Evolutionary conservation across 768 basidiomycete species (phyloP).

Genomic region (Macrolepiota fuliginosa): DNA sequence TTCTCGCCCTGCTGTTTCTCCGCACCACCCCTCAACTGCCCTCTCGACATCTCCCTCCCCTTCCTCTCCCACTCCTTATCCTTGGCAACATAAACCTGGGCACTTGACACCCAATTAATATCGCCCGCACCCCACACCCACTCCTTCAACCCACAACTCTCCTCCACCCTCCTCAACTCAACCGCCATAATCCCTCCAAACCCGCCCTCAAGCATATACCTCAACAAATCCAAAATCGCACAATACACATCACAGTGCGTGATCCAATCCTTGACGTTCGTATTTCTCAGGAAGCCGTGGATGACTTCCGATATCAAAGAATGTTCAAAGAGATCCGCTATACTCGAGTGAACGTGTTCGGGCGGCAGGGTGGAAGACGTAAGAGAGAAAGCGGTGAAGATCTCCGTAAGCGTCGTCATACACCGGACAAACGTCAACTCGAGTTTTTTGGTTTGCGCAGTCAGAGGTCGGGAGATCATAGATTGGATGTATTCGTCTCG

Average conservation of each 20-base stretch:
- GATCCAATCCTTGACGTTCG: slow-evolving; percentile 33
- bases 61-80: background rate
- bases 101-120: slow-evolving; percentile 10
- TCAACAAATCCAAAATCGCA: slow-evolving; percentile 27
- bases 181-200: slow-evolving; percentile 19
- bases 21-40: slow-evolving; percentile 7
- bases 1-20: background rate
- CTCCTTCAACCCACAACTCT: slow-evolving; percentile 20
- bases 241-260: slow-evolving; percentile 31
- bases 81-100: too few species aligned
- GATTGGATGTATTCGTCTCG: slow-evolving; percentile 13
- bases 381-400: background rate
- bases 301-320: slow-evolving; percentile 31
- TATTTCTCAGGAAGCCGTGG: slow-evolving; percentile 28
- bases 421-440: background rate
- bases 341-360: background rate
- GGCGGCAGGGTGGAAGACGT: background rate
- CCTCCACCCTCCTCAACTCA: slow-evolving; percentile 20
- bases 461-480: slow-evolving; percentile 6
- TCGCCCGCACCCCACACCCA: slow-evolving; percentile 20
- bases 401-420: slow-evolving; percentile 1
- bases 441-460: background rate
- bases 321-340: slow-evolving; percentile 6
- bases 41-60: slow-evolving; percentile 2
- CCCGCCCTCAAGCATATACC: slow-evolving; percentile 16